Conservation (phyloP, 805 yeast genomes). For the Wickerhamiella alocasiicola region DNA sequence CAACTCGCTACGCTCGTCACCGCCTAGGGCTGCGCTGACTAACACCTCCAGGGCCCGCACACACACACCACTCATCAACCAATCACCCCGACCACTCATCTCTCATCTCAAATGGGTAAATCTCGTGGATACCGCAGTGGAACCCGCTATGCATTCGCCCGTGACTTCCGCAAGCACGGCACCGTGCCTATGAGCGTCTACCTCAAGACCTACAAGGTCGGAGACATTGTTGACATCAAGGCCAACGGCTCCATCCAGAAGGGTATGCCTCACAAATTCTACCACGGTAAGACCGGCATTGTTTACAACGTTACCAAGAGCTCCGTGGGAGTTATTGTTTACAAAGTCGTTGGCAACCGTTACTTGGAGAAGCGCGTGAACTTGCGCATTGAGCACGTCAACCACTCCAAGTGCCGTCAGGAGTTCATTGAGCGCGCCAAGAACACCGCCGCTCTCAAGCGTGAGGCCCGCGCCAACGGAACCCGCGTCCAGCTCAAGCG, state of each 20-base stretch:
- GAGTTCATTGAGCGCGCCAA: conserved; percentile 98
- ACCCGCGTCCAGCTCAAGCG: conserved; percentile 86
- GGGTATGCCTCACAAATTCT: conserved; percentile 99
- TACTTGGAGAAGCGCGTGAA: conserved; percentile 97
- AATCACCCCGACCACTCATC: conserved; percentile 9
- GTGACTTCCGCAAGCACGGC: conserved; percentile 99
- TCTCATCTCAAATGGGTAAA: conserved; percentile 22
- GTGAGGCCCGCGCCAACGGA: conserved; percentile 92
- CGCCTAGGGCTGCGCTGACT: no score
- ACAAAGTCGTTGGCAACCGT: conserved; percentile 99
- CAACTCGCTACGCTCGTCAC: no score
- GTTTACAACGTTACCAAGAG: conserved; percentile 98
- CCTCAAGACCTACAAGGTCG: conserved; percentile 94
- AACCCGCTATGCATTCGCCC: conserved; percentile 99
- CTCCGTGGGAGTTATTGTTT: conserved; percentile 93
- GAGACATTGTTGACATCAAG: conserved; percentile 98
- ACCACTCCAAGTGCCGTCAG: conserved; percentile 99
- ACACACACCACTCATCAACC: conserved; percentile 1
- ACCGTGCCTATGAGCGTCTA: conserved; percentile 86
- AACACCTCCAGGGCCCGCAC: conserved; percentile 2
- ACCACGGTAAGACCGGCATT: conserved; percentile 99
- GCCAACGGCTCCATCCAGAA: conserved; percentile 98
- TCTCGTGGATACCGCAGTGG: conserved; percentile 99
- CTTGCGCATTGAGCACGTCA: conserved; percentile 97
- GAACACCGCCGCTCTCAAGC: conserved; percentile 84